These are phyloP conservation scores for Odonthalia washingtoniensis DNA, from an alignment of 31 red algal species.

Conservation along the genomic window DNA sequence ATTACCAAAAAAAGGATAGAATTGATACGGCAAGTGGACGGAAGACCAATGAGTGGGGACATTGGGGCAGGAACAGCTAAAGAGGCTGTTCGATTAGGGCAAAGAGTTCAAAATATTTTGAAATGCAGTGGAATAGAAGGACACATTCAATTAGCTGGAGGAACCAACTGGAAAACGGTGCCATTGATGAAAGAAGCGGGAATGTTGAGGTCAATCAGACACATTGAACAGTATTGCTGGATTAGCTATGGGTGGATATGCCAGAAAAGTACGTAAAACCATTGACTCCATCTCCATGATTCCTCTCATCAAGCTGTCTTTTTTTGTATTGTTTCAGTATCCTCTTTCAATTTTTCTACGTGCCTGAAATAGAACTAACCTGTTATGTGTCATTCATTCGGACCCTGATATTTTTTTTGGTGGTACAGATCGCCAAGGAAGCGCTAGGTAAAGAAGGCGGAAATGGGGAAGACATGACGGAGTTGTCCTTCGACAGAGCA, in stretches of 20 bases:
- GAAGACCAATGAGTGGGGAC: constrained; percentile 96
- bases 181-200: constrained; percentile 54
- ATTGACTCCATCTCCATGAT: not conserved
- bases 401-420: not conserved
- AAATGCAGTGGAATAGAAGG: constrained; percentile 52
- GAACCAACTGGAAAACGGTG: constrained; percentile 78
- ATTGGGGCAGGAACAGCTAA: constrained; percentile 79
- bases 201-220: constrained; percentile 4
- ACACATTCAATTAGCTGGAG: constrained; percentile 91
- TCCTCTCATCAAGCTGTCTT: not conserved
- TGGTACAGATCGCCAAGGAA: not conserved
- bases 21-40: constrained; percentile 94
- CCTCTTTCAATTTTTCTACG: too few relatives aligned
- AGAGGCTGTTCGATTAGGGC: constrained; percentile 63
- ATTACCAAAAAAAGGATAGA: not conserved
- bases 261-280: constrained; percentile 63
- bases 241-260: constrained; percentile 86
- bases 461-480: not conserved
- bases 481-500: not conserved
- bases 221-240: constrained; percentile 42
- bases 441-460: not conserved
- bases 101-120: constrained; percentile 43
- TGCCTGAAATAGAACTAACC: not conserved
- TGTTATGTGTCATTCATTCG: not conserved
- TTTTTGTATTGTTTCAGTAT: too few relatives aligned